phyloP scores from a whole-genome alignment of 1,284 basidiomycete genomes.

The Apiotrichum domesticum region DNA sequence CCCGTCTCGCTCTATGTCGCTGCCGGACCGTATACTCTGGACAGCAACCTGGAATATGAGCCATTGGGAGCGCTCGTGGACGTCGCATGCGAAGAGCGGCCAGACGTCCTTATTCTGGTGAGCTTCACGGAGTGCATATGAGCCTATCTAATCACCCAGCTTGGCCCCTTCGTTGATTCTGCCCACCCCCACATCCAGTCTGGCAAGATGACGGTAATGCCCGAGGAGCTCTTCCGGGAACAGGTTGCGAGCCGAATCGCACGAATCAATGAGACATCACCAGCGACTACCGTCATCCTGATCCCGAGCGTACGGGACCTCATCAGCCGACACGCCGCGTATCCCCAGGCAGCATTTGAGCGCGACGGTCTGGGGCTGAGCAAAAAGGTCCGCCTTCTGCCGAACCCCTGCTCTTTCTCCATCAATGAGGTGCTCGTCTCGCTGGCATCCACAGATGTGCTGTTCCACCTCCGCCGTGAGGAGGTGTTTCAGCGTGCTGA shows the following conservation, averaged over 20 bases:
- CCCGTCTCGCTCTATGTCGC: conserved; percentile 64
- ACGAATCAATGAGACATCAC: conserved; percentile 57
- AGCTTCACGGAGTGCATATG: conserved; percentile 25
- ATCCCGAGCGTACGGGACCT: conserved; percentile 79
- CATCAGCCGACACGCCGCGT: conserved; percentile 71
- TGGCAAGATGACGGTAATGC: conserved; percentile 64
- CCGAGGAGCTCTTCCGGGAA: conserved; percentile 62
- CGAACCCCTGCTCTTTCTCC: conserved; percentile 79
- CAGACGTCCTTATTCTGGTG: conserved; percentile 74
- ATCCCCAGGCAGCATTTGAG: conserved; percentile 73
- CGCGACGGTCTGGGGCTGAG: conserved; percentile 46
- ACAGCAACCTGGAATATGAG: conserved; percentile 67
- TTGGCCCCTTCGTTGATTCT: conserved; percentile 83
- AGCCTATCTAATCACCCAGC: conserved; percentile 48
- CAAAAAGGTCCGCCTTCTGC: conserved; percentile 66
- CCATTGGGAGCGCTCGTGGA: conserved; percentile 61
- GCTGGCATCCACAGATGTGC: conserved; percentile 70
- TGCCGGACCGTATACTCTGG: conserved; percentile 74
- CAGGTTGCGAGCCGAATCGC: conserved; percentile 60
- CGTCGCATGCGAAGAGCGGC: conserved; percentile 57
- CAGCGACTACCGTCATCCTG: conserved; percentile 65
- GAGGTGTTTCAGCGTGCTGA: conserved; percentile 68
- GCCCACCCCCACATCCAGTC: conserved; percentile 64
- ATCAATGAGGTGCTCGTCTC: conserved; percentile 79
- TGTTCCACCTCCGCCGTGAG: conserved; percentile 83